phyloP scores from a whole-genome alignment of 2,329 filamentous ascomycete genomes.

The Aspergillus piperis region DNA sequence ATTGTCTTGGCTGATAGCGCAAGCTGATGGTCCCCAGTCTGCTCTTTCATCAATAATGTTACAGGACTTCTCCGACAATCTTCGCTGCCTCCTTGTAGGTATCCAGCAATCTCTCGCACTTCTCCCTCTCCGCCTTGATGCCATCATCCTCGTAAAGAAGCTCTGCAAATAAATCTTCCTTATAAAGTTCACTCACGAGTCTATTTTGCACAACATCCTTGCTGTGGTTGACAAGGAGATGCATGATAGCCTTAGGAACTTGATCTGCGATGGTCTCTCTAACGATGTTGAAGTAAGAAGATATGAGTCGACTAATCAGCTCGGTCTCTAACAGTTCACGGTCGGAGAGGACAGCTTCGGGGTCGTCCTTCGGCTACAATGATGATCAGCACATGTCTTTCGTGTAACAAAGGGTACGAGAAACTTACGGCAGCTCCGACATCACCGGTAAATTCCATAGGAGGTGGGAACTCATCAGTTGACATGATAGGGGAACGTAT shows the following conservation, averaged over 20 bases:
- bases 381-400: conserved; percentile 10
- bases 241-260: conserved; percentile 98
- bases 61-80: conserved; percentile 95
- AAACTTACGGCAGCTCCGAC: conserved; percentile 51
- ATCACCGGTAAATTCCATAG: conserved; percentile 45
- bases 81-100: conserved; percentile 98
- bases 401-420: not conserved
- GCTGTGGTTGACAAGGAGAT: conserved; percentile 95
- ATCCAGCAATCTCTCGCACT: conserved; percentile 92
- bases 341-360: conserved; percentile 87
- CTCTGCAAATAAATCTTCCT: conserved; percentile 85
- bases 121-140: conserved; percentile 96
- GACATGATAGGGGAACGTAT: conserved; percentile 47
- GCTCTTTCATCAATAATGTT: conserved; percentile 28
- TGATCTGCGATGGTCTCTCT: conserved; percentile 98
- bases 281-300: conserved; percentile 98
- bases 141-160: conserved; percentile 95
- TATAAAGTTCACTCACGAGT: conserved; percentile 92
- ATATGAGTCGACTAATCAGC: conserved; percentile 92
- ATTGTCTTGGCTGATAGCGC: not conserved
- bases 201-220: conserved; percentile 98
- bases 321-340: conserved; percentile 97
- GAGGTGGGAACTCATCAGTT: conserved; percentile 42
- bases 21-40: not conserved
- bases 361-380: conserved; percentile 45